Evolutionary conservation across 2,329 filamentous ascomycete genomes (phyloP), one percentile per base, ranked within the genome.

Genomic region (Endocalyx cinctus): DNA sequence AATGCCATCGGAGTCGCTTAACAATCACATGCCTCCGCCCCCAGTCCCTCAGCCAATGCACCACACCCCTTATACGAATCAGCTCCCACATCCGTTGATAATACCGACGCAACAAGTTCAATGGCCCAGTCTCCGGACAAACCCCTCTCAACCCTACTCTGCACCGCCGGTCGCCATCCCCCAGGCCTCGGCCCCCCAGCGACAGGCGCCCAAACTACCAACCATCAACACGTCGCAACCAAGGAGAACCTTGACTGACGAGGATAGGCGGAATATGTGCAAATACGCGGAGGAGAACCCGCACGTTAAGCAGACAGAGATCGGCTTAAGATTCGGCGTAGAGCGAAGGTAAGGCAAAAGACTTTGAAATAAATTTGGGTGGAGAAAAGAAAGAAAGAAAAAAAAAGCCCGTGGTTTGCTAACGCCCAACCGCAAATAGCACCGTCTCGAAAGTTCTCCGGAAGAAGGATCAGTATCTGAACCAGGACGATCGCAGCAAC

Each of bases 381-480:
- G n/a, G n/a, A n/a, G n/a, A n/a, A n/a, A n/a, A n/a, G n/a, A n/a
- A n/a, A n/a, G n/a, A n/a, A n/a, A n/a, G n/a, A n/a, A n/a, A n/a
- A n/a, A n/a, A n/a, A n/a, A n/a, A n/a, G n/a, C n/a, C n/a, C n/a
- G n/a, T n/a, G n/a, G n/a, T n/a, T n/a, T n/a, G n/a, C n/a, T 26
- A 38, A 26, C 38, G 51, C 52, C 63, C 50, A 62, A 54, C 25
- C 13, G 34, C 30, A 25, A 52, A 36, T 59, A 98, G 92, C 66
- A 98, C 92, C 30, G 92, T 98, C n/a, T 98, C 92, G 34, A 98
- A 98, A 59, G 92, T 97, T 35, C 64, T 98, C 45, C 82, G 90
- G 34, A 83, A 95, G 54, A 94, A 90, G 65, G 92, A 98, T 44
- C 92, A 94, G 59, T 97, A 94, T 61, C 74, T 97, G 12, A 84